phyloP scores from a whole-genome alignment of 768 basidiomycete genomes.

The Leccinum boreale region DNA sequence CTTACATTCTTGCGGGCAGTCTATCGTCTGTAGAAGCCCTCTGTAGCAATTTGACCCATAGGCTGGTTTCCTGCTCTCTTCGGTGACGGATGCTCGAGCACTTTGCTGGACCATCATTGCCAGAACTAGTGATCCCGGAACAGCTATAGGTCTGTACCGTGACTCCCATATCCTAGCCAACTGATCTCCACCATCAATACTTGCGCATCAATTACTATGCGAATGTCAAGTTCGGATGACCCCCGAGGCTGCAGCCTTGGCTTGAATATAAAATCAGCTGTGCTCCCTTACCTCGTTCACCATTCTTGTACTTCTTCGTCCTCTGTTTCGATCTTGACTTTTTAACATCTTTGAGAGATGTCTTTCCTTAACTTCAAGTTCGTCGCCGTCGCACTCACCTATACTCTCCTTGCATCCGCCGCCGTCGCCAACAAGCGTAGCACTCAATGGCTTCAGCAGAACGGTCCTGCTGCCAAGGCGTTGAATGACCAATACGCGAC shows the following conservation, averaged over 20 bases:
- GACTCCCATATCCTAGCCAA: neutral
- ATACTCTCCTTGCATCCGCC: slow-evolving; percentile 17
- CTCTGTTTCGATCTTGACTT: neutral
- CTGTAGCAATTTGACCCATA: neutral
- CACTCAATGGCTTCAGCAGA: slow-evolving; percentile 20
- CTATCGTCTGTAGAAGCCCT: neutral
- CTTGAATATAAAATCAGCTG: slow-evolving; percentile 1
- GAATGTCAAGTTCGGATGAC: too few relatives aligned
- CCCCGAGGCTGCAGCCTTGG: neutral
- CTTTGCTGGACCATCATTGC: neutral
- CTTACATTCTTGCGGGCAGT: neutral
- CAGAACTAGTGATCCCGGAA: neutral
- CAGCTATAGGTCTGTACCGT: neutral
- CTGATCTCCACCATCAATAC: slow-evolving; percentile 1
- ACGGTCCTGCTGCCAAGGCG: slow-evolving; percentile 23
- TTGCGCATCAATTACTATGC: neutral
- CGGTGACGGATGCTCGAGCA: neutral
- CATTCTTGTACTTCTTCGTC: too few relatives aligned
- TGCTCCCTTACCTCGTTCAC: neutral
- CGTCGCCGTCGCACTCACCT: slow-evolving; percentile 11
- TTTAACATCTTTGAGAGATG: slow-evolving; percentile 19
- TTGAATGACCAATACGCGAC: slow-evolving; percentile 21
- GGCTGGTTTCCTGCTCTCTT: neutral
- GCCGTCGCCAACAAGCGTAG: slow-evolving; percentile 18
- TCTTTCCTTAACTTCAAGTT: slow-evolving; percentile 14